Conservation (phyloP, 371 early-diverging fungal species). For the Syncephalastrum sp. region DNA sequence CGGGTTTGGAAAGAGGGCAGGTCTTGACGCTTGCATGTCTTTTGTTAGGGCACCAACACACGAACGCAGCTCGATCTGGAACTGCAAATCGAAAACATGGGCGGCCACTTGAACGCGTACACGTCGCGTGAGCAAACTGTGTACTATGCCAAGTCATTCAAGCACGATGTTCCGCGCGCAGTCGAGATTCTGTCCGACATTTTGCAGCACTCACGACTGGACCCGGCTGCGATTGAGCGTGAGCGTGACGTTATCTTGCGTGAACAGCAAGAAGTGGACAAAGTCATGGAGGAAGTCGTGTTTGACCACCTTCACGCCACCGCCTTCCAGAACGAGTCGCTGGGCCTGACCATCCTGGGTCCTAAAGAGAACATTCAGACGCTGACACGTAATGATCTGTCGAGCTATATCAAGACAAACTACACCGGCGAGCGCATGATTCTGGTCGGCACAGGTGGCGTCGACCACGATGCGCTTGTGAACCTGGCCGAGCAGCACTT, state of each 20-base stretch:
- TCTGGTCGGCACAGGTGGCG: conserved; percentile 90
- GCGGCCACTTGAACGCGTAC: conserved; percentile 96
- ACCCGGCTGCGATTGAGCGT: conserved; percentile 79
- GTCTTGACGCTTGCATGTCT: neutral
- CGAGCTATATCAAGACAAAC: conserved; percentile 83
- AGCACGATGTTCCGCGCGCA: conserved; percentile 81
- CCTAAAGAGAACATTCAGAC: conserved; percentile 89
- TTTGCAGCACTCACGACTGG: conserved; percentile 86
- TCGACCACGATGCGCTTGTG: conserved; percentile 93
- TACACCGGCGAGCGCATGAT: conserved; percentile 98
- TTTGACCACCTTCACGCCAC: conserved; percentile 82
- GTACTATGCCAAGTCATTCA: conserved; percentile 94
- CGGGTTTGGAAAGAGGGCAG: neutral
- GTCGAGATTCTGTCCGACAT: conserved; percentile 95
- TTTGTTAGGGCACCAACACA: conserved; percentile 78
- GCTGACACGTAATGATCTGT: conserved; percentile 81
- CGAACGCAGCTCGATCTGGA: conserved; percentile 91
- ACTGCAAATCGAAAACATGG: conserved; percentile 95
- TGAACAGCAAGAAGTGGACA: conserved; percentile 95
- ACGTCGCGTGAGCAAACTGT: conserved; percentile 98
- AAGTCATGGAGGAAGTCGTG: conserved; percentile 93
- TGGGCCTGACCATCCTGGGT: conserved; percentile 95
- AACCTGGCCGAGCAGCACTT: conserved; percentile 90
- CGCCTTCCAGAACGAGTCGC: conserved; percentile 88
- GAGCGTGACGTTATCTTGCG: conserved; percentile 95